Base-by-base conservation (phyloP, 2,329 filamentous ascomycete species). In the Arthrobotrys iridis region DNA sequence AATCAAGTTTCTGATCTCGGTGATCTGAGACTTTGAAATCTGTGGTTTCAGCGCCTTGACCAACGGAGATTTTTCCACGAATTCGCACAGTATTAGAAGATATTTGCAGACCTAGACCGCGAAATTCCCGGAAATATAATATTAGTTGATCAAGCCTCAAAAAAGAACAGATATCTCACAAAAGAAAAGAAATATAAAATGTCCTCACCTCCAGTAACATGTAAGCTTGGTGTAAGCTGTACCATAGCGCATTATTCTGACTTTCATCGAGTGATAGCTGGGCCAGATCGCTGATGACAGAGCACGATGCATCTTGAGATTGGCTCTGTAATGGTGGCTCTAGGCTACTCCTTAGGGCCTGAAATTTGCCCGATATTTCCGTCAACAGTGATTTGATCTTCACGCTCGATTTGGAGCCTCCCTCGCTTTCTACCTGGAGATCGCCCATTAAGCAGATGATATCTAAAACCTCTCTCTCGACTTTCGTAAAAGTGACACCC, bases 191-290 rank as follows among this genome's bases (percentile, higher is more conserved):
- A 28, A 33, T 18, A 10, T 28, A 10, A 50, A n/a, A n/a, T 26
- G 55, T 55, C 62, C 70, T 74, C 67, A 74, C 70, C 70, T 74
- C 70, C 7, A 74, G 30, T 11, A 52, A 43, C 70, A 74, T 74
- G 46, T 66, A 74, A 33, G 45, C 33, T n/a, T 37, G 62, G 33
- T 74, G 70, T 40, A 74, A 30, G 30, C 26, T 33, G 57, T 74
- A 74, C 70, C 70, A 74, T 13, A 58, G 70, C 30, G 60, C 30
- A 22, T 1, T 18, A 11, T 57, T 45, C 20, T 43, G 46, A 13
- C 15, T n/a, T 18, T 41, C 33, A 2, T 46, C 45, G 20, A 74
- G 55, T 59, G 70, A 74, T 33, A 74, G 20, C 26, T 57, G 55
- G 48, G 62, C 66, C 46, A 74, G 43, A 18, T 11, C 45, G 48